Evolutionary conservation across 2,329 filamentous ascomycete species (phyloP), one percentile per base, ranked within the genome.

Genomic region (Delphinella strobiligena): DNA sequence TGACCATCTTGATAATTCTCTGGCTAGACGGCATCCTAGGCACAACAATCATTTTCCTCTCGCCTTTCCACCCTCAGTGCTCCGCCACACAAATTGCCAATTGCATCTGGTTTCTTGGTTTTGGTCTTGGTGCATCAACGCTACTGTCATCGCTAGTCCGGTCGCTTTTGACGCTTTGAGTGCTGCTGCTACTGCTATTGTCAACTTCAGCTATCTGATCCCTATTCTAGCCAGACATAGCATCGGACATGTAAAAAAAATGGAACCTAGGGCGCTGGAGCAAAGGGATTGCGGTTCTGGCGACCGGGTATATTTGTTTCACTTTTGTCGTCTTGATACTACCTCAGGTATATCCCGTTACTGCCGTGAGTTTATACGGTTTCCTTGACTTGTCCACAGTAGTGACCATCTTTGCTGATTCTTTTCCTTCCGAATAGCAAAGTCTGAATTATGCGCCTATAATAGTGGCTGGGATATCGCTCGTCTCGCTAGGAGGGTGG

Each of bases 31-130:
- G 51, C 8, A 61, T 58, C 1, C 61, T 57, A 44, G 56, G 56
- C 3, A 60, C 60, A 5, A 56, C 59, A n/a, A n/a, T n/a, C n/a
- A n/a, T n/a, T n/a, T 14, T 53, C 49, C 12, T 59, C 54, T 46
- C 58, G 62, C 52, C 54, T 63, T 54, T 58, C 54, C 1, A 59
- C 61, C 59, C n/a, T n/a, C n/a, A n/a, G n/a, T n/a, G n/a, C n/a
- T n/a, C n/a, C n/a, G n/a, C n/a, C n/a, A n/a, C n/a, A n/a, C n/a
- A n/a, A n/a, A n/a, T n/a, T n/a, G n/a, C n/a, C n/a, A n/a, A n/a
- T n/a, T n/a, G n/a, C n/a, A n/a, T n/a, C n/a, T n/a, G n/a, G n/a
- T n/a, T n/a, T n/a, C n/a, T n/a, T n/a, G n/a, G n/a, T n/a, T n/a
- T n/a, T n/a, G n/a, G n/a, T n/a, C n/a, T n/a, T n/a, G n/a, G n/a